These are phyloP conservation scores for Ustulina deusta DNA, from an alignment of 2,329 filamentous ascomycete genomes.

Conservation along the genomic window DNA sequence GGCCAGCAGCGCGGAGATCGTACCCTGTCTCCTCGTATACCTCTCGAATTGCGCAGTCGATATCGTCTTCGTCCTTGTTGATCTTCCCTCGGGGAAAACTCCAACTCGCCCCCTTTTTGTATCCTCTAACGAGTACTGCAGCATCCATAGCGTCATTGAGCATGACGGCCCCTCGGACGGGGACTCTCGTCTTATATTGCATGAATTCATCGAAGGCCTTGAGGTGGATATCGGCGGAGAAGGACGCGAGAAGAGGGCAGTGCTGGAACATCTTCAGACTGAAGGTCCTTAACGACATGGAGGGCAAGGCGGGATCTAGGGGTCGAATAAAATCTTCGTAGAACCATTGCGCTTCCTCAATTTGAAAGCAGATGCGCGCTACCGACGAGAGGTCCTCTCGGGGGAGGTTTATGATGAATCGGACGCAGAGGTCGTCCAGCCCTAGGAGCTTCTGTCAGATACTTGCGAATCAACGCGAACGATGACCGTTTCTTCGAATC, in stretches of 20 bases:
- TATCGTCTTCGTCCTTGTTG: conserved; percentile 94
- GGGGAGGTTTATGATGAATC: conserved; percentile 97
- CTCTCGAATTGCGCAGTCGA: conserved; percentile 93
- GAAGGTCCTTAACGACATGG: conserved; percentile 86
- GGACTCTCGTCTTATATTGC: conserved; percentile 93
- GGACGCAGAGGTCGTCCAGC: conserved; percentile 97
- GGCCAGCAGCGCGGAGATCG: conserved; percentile 79
- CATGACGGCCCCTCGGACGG: conserved; percentile 93
- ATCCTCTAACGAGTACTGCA: conserved; percentile 92
- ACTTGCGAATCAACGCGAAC: conserved; percentile 14
- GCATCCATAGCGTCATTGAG: conserved; percentile 95
- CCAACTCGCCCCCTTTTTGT: conserved; percentile 97
- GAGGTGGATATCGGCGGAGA: conserved; percentile 80
- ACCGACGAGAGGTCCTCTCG: conserved; percentile 89
- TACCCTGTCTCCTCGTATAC: conserved; percentile 97
- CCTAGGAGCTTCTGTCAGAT: conserved; percentile 61
- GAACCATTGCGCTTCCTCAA: conserved; percentile 99
- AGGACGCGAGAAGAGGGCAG: conserved; percentile 87
- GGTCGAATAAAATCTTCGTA: conserved; percentile 99
- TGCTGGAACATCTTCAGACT: conserved; percentile 93
- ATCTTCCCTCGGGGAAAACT: conserved; percentile 98
- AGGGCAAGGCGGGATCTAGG: conserved; percentile 84
- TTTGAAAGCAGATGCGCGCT: conserved; percentile 96
- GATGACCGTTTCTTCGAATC: background rate
- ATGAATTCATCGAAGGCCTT: conserved; percentile 92